Conservation (phyloP, 305 asterid genomes). For the Petunia hybrid region DNA sequence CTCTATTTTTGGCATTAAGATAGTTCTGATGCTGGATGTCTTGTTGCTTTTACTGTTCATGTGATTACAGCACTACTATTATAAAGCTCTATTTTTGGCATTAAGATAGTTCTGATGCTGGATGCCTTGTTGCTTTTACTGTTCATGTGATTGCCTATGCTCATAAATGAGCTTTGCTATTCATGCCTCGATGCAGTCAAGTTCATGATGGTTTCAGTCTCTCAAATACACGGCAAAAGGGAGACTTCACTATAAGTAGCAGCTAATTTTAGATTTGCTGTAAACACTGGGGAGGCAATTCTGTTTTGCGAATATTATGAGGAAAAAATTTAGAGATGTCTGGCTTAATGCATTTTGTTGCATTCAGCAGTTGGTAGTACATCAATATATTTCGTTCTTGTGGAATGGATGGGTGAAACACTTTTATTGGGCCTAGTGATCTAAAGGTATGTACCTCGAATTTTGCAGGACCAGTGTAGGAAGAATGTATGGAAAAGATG, state of each 20-base stretch:
- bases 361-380: slow-evolving; percentile 21
- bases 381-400: background rate
- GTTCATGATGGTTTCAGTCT: slow-evolving; percentile 17
- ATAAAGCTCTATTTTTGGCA: slow-evolving; percentile 8
- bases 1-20: slow-evolving; percentile 17
- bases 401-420: background rate
- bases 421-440: background rate
- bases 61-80: background rate
- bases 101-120: slow-evolving; percentile 13
- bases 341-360: background rate
- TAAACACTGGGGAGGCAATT: background rate
- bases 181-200: background rate
- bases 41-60: slow-evolving; percentile 2
- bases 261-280: background rate
- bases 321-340: slow-evolving; percentile 10
- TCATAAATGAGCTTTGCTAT: slow-evolving; percentile 20
- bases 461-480: slow-evolving; percentile 40
- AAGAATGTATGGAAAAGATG: slow-evolving; percentile 51
- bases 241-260: slow-evolving; percentile 21
- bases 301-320: slow-evolving; percentile 10
- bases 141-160: background rate
- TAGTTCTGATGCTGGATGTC: background rate
- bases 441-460: background rate
- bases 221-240: background rate
- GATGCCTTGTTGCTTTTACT: background rate